Conservation (phyloP, 805 yeast species). For the Candida manassasensis region DNA sequence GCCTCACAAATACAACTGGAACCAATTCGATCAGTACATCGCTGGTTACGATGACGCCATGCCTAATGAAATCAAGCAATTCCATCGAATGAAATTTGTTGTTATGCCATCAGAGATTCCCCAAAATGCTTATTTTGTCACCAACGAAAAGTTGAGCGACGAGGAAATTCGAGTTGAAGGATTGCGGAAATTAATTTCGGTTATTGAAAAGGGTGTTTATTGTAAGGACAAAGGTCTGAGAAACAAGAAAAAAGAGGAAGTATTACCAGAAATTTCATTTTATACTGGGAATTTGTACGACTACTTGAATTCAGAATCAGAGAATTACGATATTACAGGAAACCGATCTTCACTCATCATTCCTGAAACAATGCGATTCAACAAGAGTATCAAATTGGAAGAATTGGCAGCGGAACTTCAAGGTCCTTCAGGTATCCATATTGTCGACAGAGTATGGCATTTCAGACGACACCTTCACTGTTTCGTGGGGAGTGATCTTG, state of each 20-base stretch:
- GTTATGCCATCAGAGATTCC: constrained; percentile 76
- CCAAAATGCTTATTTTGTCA: constrained; percentile 43
- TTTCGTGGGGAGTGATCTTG: constrained; percentile 81
- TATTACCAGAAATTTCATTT: constrained; percentile 71
- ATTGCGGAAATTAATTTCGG: constrained; percentile 58
- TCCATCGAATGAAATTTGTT: constrained; percentile 76
- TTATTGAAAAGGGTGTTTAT: constrained; percentile 56
- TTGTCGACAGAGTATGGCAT: constrained; percentile 89
- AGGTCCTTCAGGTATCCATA: constrained; percentile 52
- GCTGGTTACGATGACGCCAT: constrained; percentile 84
- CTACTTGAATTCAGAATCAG: constrained; percentile 50
- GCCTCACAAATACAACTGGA: constrained; percentile 73
- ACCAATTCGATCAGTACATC: constrained; percentile 80
- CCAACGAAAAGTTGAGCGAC: constrained; percentile 60
- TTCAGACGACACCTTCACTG: constrained; percentile 72
- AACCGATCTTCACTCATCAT: constrained; percentile 30
- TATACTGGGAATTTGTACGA: constrained; percentile 81
- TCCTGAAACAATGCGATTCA: constrained; percentile 36
- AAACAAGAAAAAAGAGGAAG: constrained; percentile 43
- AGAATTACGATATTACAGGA: constrained; percentile 35
- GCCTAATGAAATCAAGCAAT: constrained; percentile 48
- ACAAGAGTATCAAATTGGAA: constrained; percentile 44
- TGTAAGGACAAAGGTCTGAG: constrained; percentile 15
- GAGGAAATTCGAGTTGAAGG: constrained; percentile 96
- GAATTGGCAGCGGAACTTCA: constrained; percentile 65